Evolutionary conservation across 257 asterid genomes (phyloP), one percentile per base, ranked within the genome.

Genomic region (Eucommia ulmoides): DNA sequence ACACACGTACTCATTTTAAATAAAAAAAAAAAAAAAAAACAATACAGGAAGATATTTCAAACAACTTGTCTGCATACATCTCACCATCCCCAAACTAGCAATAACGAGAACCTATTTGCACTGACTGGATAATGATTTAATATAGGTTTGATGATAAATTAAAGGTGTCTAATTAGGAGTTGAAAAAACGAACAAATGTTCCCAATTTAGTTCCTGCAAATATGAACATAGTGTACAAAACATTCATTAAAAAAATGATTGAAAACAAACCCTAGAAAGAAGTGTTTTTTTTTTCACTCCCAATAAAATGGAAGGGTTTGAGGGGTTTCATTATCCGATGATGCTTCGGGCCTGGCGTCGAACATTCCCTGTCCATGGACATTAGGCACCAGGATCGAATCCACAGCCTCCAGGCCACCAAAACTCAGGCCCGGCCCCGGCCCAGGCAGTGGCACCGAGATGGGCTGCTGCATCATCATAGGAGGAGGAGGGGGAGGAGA

Each of bases 251-350:
- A 29, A 29, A 38, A 38, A 38, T 8, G n/a, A 4, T 6, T 15
- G n/a, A 38, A 4, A 6, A 38, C 16, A 4, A 38, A 8, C n/a
- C 45, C n/a, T 3, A 18, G n/a, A 38, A 38, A 3, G 16, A 18
- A 38, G n/a, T 3, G 17, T 8, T 38, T 0, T 0, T 10, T 42
- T 42, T 8, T 3, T 21, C 19, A 3, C 19, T 42, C 48, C 48
- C 48, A 42, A 18, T 42, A 42, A 21, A 42, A 42, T 19, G 48
- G 48, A 18, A 42, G 48, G n/a, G 48, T 42, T 42, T 42, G 48
- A 16, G 19, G 48, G 15, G 48, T 16, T 1, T 42, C 48, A 42
- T 16, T 42, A 42, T 42, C 48, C 7, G 48, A 18, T 10, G 48
- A 16, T 42, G 20, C 48, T 6, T 42, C 48, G 9, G 48, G 19